Base-by-base conservation (phyloP, 345 rosid genomes). In the Atalantia buxifolia region DNA sequence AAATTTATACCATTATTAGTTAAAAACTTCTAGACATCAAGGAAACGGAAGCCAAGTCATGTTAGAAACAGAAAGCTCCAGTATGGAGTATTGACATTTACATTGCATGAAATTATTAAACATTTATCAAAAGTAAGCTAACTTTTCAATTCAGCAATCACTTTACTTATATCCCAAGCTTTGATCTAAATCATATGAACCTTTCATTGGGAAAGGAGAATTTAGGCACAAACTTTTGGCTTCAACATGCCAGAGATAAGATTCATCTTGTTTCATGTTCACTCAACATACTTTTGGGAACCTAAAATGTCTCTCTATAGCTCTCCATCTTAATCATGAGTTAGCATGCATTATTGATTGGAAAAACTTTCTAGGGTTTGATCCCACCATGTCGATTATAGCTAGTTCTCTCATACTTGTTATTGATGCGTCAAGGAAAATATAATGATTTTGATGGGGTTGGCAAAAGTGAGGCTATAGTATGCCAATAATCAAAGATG, bases 401-500 rank as follows among this genome's bases (percentile, higher is more conserved):
- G 68, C 67, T 45, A 65, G 40, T 31, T 7, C 19, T 6, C 22
- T 42, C 50, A 73, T 66, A 21, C 28, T 66, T 10, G 1, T 14
- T n/a, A 36, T 63, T 79, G 78, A 71, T 65, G 31, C 33, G 42
- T 42, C 57, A 8, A 45, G 62, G 68, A 30, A 42, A 7, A 38
- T 30, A 63, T 38, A 40, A 63, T 74, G 81, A 64, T 71, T 61
- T 72, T 56, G 77, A 84, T 64, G 75, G 84, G 81, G 78, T 18
- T 61, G 24, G 42, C 3, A 65, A 65, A 33, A n/a, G 0, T 3
- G 9, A 24, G 28, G 50, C 27, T 45, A 81, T 77, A 69, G 77
- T 81, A 75, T 48, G 77, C 30, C 79, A 84, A 64, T 64, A 31
- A 81, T 84, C 76, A 77, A 71, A 56, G 64, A 42, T 38, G 48